phyloP scores from a whole-genome alignment of 169 alveolate genomes.

The Theileria sp. region DNA sequence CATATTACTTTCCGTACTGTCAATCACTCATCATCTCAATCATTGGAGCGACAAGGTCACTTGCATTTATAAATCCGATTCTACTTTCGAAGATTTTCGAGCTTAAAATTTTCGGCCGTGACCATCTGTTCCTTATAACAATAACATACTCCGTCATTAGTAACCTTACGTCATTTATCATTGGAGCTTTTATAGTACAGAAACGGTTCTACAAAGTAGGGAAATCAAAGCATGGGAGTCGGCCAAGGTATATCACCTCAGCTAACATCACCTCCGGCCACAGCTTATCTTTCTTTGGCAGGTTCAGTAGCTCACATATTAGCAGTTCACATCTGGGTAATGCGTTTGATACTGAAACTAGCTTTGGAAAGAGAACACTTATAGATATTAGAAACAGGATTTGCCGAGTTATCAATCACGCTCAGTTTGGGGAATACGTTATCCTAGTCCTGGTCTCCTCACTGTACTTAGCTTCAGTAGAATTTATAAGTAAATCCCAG shows the following conservation, averaged over 20 bases:
- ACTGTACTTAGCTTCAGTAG: conserved; percentile 32
- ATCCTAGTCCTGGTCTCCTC: conserved; percentile 6
- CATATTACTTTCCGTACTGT: conserved; percentile 36
- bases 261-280: neutral
- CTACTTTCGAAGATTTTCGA: conserved; percentile 24
- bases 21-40: conserved; percentile 32
- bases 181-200: conserved; percentile 32
- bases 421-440: conserved; percentile 14
- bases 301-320: neutral
- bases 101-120: neutral
- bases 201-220: neutral
- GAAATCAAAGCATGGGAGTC: neutral
- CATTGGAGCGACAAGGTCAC: conserved; percentile 44
- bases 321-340: neutral
- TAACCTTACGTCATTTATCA: conserved; percentile 28
- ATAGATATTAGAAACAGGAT: neutral
- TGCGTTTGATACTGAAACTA: neutral
- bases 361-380: neutral
- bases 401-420: neutral
- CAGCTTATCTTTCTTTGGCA: neutral
- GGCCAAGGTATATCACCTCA: neutral
- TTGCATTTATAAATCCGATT: conserved; percentile 38
- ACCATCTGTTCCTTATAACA: neutral
- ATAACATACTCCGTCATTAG: conserved; percentile 19
- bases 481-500: conserved; percentile 49